These are phyloP conservation scores for Nicotiana noctiflora DNA, from an alignment of 257 asterid genomes.

Conservation along the genomic window DNA sequence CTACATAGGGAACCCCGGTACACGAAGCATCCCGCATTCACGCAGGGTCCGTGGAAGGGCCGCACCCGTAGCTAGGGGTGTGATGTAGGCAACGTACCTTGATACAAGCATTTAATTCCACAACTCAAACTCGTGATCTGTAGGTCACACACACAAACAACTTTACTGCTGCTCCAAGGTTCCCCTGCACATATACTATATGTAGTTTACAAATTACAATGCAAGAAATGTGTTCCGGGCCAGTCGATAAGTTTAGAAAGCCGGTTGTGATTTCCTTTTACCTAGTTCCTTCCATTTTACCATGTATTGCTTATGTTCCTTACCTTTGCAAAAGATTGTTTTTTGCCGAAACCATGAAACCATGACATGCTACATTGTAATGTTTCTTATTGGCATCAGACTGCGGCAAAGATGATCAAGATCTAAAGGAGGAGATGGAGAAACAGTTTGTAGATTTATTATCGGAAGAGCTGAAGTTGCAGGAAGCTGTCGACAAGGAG, in stretches of 20 bases:
- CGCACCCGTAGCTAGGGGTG: too few relatives aligned
- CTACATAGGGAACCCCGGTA: background rate
- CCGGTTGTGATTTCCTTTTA: background rate
- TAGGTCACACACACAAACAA: too few relatives aligned
- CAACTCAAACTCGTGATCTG: too few relatives aligned
- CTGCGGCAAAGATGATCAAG: conserved; percentile 94
- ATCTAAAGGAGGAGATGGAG: conserved; percentile 88
- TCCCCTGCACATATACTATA: background rate
- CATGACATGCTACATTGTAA: background rate
- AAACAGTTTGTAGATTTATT: conserved; percentile 79
- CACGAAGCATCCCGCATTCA: too few relatives aligned
- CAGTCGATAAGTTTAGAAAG: background rate
- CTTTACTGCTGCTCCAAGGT: too few relatives aligned
- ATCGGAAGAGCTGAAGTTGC: conserved; percentile 84
- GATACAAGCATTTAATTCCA: too few relatives aligned
- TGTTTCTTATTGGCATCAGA: conserved; percentile 26
- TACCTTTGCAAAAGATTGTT: background rate
- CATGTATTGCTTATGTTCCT: background rate
- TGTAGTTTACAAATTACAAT: background rate
- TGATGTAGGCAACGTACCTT: too few relatives aligned
- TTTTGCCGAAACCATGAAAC: background rate
- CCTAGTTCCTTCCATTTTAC: background rate
- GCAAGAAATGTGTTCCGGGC: background rate
- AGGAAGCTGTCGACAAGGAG: conserved; percentile 59
- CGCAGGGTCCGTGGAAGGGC: too few relatives aligned